phyloP scores from a whole-genome alignment of 2,329 filamentous ascomycete genomes.

The Stylonectria norvegica region DNA sequence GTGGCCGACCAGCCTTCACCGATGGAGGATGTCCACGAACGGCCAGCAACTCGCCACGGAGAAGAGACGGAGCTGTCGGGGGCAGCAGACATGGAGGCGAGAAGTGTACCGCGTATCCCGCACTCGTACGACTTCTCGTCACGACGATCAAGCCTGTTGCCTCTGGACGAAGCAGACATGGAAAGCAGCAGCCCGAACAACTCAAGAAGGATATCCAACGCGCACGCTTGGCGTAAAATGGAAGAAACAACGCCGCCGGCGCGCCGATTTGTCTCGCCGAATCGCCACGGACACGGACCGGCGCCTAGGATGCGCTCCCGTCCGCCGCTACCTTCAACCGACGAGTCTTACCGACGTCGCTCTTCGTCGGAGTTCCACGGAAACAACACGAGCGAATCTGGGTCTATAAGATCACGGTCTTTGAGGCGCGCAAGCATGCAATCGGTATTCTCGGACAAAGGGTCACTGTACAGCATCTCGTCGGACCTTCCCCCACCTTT shows the following conservation, averaged over 20 bases:
- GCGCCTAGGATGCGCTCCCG: constrained; percentile 22
- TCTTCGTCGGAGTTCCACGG: constrained; percentile 34
- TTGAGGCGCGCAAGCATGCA: constrained; percentile 29
- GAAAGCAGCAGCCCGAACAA: constrained; percentile 18
- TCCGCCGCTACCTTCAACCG: constrained; percentile 13
- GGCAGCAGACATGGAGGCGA: constrained; percentile 12
- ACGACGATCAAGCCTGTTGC: constrained; percentile 23
- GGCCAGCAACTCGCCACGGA: constrained; percentile 30
- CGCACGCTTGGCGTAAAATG: constrained; percentile 29
- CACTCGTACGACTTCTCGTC: constrained; percentile 14
- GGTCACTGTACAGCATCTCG: constrained; percentile 20
- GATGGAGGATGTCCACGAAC: constrained; percentile 26
- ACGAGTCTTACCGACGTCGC: constrained; percentile 24
- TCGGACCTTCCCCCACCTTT: constrained; percentile 24
- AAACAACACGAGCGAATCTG: constrained; percentile 20
- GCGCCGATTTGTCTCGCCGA: constrained; percentile 14
- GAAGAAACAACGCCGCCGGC: constrained; percentile 13
- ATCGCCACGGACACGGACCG: constrained; percentile 10
- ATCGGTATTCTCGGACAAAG: constrained; percentile 27
- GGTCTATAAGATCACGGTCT: constrained; percentile 18
- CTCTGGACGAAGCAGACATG: constrained; percentile 12
- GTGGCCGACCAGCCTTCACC: constrained; percentile 52
- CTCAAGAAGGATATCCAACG: constrained; percentile 31
- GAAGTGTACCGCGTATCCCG: constrained; percentile 13
- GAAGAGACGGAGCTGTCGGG: constrained; percentile 17